These are phyloP conservation scores for Ambrosia artemisiifolia DNA, from an alignment of 129 eudicot genomes.

Conservation along the genomic window DNA sequence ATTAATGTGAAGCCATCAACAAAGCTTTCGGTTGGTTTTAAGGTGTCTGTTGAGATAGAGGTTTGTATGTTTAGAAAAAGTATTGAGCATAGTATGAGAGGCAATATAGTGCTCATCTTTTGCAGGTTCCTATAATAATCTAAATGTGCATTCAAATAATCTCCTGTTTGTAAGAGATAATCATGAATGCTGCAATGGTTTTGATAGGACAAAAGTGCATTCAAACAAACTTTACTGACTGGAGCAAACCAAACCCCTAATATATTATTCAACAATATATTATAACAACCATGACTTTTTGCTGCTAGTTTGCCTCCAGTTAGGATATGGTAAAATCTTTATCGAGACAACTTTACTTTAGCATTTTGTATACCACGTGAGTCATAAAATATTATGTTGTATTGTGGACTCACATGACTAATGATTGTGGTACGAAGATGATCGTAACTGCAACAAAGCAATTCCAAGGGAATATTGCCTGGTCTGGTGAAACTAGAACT, in stretches of 20 bases:
- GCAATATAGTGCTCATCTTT: conserved; percentile 21
- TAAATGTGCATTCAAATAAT: conserved; percentile 1
- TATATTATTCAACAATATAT: neutral
- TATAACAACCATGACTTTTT: conserved; percentile 7
- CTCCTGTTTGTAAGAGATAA: conserved; percentile 10
- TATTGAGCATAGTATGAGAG: conserved; percentile 4
- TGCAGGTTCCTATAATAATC: conserved; percentile 1
- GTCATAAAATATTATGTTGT: neutral
- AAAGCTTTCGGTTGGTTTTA: conserved; percentile 25
- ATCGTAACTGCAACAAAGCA: too few relatives aligned
- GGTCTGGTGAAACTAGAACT: too few relatives aligned
- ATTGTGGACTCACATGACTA: neutral
- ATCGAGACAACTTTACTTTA: neutral
- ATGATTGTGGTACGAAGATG: neutral
- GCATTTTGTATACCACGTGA: neutral
- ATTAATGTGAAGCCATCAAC: conserved; percentile 40
- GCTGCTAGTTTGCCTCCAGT: neutral
- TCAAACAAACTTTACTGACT: conserved; percentile 19
- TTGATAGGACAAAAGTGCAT: conserved; percentile 19
- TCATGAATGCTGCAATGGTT: neutral
- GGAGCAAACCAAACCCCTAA: neutral
- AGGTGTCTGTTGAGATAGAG: conserved; percentile 16
- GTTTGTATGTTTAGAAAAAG: conserved; percentile 8
- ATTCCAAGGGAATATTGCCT: too few relatives aligned
- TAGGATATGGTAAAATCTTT: neutral